Percentiles rank a stretch among this genome's conserved stretches.
phyloP scores from a whole-genome alignment of 2,329 filamentous ascomycete species.

The Hirsutella thompsonii region DNA sequence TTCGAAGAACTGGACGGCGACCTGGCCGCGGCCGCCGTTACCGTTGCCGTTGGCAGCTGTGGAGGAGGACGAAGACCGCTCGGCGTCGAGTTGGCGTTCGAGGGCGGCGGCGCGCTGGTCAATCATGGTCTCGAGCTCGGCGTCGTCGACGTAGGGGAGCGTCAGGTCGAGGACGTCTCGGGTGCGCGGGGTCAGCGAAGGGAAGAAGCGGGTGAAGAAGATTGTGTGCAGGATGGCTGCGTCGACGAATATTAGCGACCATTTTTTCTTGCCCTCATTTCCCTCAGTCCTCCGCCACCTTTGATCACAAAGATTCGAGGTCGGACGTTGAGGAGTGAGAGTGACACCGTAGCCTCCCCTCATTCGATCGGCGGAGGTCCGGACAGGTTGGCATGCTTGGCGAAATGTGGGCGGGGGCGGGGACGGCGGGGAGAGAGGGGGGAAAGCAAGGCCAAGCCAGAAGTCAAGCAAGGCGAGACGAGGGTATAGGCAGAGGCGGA shows the following conservation, averaged over 20 bases:
- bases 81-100: constrained; percentile 60
- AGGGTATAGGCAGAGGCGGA: constrained; percentile 22
- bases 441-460: background rate
- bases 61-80: constrained; percentile 26
- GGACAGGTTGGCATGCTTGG: no score
- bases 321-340: no score
- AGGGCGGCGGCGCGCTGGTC: constrained; percentile 74
- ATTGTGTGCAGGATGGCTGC: constrained; percentile 88
- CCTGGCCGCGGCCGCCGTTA: constrained; percentile 58
- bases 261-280: background rate
- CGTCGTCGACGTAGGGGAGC: constrained; percentile 78
- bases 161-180: constrained; percentile 86
- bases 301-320: no score
- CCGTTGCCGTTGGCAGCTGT: constrained; percentile 9
- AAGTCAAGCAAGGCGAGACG: background rate
- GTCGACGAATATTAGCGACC: background rate
- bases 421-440: constrained; percentile 6
- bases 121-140: constrained; percentile 85
- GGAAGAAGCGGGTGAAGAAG: constrained; percentile 98
- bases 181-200: constrained; percentile 66
- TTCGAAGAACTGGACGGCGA: constrained; percentile 89
- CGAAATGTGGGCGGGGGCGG: no score
- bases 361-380: no score
- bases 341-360: no score
- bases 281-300: no score